phyloP scores from a whole-genome alignment of 1,139 yeast species.

The Geotrichum aggregatum region DNA sequence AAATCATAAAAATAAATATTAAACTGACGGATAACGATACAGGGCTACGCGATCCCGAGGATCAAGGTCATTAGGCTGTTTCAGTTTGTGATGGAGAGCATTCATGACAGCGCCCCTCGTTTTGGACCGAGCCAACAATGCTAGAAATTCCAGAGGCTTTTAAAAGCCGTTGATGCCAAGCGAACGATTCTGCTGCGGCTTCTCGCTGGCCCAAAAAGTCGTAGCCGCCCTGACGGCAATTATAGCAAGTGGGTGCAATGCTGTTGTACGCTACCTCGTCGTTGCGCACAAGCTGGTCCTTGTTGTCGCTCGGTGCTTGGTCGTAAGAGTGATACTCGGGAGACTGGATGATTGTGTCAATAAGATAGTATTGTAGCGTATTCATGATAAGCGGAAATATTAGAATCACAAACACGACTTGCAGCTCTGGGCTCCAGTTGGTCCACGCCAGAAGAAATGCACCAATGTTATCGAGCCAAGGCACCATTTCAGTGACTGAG shows the following conservation, averaged over 20 bases:
- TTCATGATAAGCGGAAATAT: conserved; percentile 55
- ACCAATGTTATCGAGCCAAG: conserved; percentile 54
- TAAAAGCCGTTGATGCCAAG: conserved; percentile 12
- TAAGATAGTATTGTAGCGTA: conserved; percentile 77
- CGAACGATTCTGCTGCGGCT: conserved; percentile 18
- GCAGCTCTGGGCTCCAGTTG: conserved; percentile 71
- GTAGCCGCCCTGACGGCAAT: conserved; percentile 13
- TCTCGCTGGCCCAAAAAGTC: conserved; percentile 22
- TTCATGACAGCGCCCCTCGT: neutral
- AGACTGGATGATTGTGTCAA: conserved; percentile 80
- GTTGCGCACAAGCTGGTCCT: neutral
- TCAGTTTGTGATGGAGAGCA: neutral
- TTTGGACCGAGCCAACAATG: neutral
- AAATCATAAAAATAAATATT: neutral
- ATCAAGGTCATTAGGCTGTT: neutral
- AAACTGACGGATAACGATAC: neutral
- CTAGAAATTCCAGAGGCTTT: conserved; percentile 1
- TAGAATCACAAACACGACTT: conserved; percentile 81
- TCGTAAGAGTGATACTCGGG: conserved; percentile 38
- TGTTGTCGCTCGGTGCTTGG: neutral
- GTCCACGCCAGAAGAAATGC: conserved; percentile 70
- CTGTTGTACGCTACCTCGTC: neutral
- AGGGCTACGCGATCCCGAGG: neutral
- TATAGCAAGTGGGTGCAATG: neutral
- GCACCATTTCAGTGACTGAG: conserved; percentile 55